Base-by-base conservation (phyloP, 140 eudicot species). In the Erigeron philadelphicus region DNA sequence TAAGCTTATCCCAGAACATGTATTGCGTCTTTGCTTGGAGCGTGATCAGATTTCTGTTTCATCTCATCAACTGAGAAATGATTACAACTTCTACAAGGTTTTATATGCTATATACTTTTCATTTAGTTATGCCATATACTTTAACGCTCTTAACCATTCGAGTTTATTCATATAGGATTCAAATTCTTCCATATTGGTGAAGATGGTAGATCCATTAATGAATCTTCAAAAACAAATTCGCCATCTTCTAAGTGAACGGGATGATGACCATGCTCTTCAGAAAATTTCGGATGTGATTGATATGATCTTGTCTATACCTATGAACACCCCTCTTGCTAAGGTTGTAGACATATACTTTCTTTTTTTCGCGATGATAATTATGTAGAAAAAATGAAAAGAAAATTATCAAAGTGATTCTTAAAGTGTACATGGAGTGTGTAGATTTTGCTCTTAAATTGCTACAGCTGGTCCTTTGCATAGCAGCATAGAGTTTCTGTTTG, bases 291-390 rank as follows among this genome's bases (percentile, higher is more conserved):
- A 87, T 73, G 90, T 84, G 56, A 68, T 74, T 80, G 95, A 89
- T 64, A 85, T 89, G 97, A 79, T 87, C 52, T 84, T 87, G 81
- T 81, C 86, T 72, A 82, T 94, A 55, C 99, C 99, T 77, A 21
- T 75, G 76, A 75, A 61, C 78, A 89, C 97, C 64, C 93, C 99
- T 73, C 95, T 94, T 58, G 95, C 99, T 45, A 90, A 94, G 96
- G 98, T 90, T 48, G 47, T 62, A 55, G 23, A 12, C 16, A 56
- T 7, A 58, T 50, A 15, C 9, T 68, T 68, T n/a, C n/a, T 18
- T 57, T 18, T 12, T 67, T 8, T 40, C 2, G 2, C 19, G 42
- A 16, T 49, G 7, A 13, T 61, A 43, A 13, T 8, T 11, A 2
- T 21, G 64, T 7, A 10, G 17, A 42, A 1, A 42, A 25, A 9